Percentiles rank a stretch among this genome's conserved stretches.
phyloP scores from a whole-genome alignment of 345 rosid species.

The Eucalyptus cloeziana region DNA sequence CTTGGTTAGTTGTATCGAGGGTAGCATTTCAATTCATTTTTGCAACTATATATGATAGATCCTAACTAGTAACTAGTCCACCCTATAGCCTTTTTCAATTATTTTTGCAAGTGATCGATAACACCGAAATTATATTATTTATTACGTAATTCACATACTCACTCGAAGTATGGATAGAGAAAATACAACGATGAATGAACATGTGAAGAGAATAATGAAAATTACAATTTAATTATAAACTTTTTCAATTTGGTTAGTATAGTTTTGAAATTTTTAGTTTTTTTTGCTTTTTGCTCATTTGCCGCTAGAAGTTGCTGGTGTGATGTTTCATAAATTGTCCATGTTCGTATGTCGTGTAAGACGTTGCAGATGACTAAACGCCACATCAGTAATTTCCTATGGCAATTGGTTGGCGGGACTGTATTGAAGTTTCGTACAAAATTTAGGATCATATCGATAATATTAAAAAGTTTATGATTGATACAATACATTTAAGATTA shows the following conservation, averaged over 20 bases:
- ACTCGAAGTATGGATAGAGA: not conserved
- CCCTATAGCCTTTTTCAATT: too few relatives aligned
- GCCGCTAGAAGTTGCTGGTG: fast-evolving
- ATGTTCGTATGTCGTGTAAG: fast-evolving
- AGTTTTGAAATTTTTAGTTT: too few relatives aligned
- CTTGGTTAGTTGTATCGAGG: too few relatives aligned
- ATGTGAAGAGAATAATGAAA: not conserved
- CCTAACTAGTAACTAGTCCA: too few relatives aligned
- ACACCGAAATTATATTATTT: not conserved
- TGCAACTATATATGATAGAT: too few relatives aligned
- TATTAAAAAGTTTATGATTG: not conserved
- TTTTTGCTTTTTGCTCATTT: too few relatives aligned
- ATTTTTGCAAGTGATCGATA: not conserved
- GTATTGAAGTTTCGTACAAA: not conserved
- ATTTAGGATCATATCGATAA: not conserved
- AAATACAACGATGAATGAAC: not conserved
- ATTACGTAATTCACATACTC: not conserved
- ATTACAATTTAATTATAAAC: not conserved
- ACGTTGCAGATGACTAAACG: fast-evolving
- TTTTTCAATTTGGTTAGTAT: not conserved
- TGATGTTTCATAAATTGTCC: not conserved
- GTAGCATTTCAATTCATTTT: too few relatives aligned
- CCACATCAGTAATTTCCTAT: not conserved
- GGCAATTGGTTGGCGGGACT: fast-evolving
- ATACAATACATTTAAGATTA: not conserved